Conservation (phyloP, 192 early-diverging fungal genomes). For the Kickxella alabastrina region DNA sequence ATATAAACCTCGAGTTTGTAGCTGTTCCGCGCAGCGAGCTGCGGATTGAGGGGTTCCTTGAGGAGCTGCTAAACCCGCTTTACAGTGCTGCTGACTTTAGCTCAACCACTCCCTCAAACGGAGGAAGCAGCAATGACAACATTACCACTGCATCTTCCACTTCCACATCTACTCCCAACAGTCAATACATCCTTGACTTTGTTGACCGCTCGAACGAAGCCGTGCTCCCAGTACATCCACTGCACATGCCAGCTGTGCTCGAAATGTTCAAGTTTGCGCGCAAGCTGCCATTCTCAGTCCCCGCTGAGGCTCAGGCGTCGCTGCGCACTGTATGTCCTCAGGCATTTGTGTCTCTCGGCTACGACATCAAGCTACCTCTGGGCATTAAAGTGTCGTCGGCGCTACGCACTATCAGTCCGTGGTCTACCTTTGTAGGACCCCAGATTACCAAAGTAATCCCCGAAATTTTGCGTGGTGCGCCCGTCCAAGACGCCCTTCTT, state of each 20-base stretch:
- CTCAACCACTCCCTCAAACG: not conserved
- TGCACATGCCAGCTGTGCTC: constrained; percentile 60
- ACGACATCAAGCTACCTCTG: constrained; percentile 57
- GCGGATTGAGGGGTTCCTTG: constrained; percentile 49
- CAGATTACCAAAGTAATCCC: constrained; percentile 53
- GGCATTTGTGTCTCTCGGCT: constrained; percentile 21
- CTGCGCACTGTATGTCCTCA: constrained; percentile 55
- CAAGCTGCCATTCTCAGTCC: constrained; percentile 34
- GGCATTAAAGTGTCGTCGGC: constrained; percentile 63
- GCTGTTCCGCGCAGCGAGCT: constrained; percentile 48
- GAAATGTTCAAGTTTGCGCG: constrained; percentile 46
- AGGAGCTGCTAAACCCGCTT: constrained; percentile 34
- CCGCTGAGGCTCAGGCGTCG: constrained; percentile 57
- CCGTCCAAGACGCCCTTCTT: constrained; percentile 32
- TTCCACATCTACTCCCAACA: no score
- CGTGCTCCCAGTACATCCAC: constrained; percentile 59
- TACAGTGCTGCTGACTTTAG: constrained; percentile 18
- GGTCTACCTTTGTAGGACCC: constrained; percentile 57
- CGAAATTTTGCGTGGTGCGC: constrained; percentile 33
- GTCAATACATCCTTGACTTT: constrained; percentile 23
- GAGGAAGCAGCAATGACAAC: not conserved
- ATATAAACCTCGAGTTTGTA: constrained; percentile 48
- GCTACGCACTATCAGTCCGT: constrained; percentile 64
- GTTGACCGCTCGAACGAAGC: constrained; percentile 27
- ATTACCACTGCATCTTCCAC: no score